Evolutionary conservation across 352 stramenopile genomes (phyloP), one percentile per base, ranked within the genome.

Genomic region (Aphanomyces cochlioides): DNA sequence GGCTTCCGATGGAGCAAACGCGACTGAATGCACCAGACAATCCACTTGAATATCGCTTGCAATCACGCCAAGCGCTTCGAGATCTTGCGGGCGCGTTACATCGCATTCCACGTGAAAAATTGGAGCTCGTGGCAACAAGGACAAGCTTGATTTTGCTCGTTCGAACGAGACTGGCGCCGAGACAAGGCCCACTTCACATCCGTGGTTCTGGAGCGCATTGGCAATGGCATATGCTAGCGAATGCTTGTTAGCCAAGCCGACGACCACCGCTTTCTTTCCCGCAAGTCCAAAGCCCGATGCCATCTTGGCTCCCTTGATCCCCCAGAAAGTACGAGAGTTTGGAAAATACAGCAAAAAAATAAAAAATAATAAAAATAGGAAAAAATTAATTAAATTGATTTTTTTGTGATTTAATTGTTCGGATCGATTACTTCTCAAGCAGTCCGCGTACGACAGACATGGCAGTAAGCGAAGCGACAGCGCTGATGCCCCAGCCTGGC

Each of bases 1-100:
- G 37, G 89, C 85, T 56, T 93, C 80, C 7, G 76, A 75, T 39
- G 89, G 82, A 7, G 89, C 91, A 74, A 93, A 96, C 15, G 92
- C 92, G 8, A 97, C 83, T n/a, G 86, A 95, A 77, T 98, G 92
- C 67, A 97, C 84, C 7, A 97, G 69, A 61, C 94, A 86, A 70
- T 96, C 82, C 36, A 98, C 67, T 53, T 80, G 15, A 40, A 61
- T 37, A 10, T 7, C 54, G 39, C 43, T 37, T 36, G 59, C 37
- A n/a, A 67, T 4, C 10, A 39, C 15, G 5, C 8, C 12, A 13
- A 93, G 75, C 7, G 75, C 41, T 0, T 76, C 75, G 17, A 96
- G 75, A 58, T 78, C 89, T 19, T 65, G 68, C 36, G 92, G 84
- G 39, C 68, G 75, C 53, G 88, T 75, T 0, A 97, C 84, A 74